These are phyloP conservation scores for Choiromyces venosus DNA, from an alignment of 495 filamentous ascomycete species.

Conservation along the genomic window DNA sequence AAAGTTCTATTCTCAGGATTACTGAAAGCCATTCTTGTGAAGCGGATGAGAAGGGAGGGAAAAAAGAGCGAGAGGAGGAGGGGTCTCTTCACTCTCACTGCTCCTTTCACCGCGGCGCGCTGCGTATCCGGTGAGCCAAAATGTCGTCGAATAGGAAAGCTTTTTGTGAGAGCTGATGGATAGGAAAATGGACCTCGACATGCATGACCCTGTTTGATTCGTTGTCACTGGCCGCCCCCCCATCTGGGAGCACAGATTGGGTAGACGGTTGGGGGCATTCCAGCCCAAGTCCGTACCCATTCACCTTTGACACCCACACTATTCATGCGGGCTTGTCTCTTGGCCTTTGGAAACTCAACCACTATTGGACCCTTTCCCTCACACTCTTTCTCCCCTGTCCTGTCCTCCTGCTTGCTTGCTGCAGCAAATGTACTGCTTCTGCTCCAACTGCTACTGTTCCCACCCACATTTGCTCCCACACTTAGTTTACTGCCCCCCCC, in stretches of 20 bases:
- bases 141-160: neutral
- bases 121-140: neutral
- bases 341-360: neutral
- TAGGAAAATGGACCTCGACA: neutral
- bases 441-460: neutral
- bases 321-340: neutral
- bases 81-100: too few relatives aligned
- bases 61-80: neutral
- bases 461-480: neutral
- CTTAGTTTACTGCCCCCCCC: neutral
- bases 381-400: neutral
- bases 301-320: neutral
- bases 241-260: neutral
- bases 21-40: neutral
- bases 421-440: neutral
- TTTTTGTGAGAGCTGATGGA: neutral
- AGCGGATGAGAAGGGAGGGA: neutral
- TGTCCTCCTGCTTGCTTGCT: neutral
- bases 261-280: neutral
- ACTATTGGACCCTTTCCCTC: neutral
- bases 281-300: neutral
- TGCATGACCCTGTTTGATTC: slow-evolving; percentile 4
- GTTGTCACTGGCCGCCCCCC: neutral
- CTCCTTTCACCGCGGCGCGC: neutral
- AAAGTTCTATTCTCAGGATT: neutral